phyloP scores from a whole-genome alignment of 768 basidiomycete genomes.

The Roridomyces roridus region DNA sequence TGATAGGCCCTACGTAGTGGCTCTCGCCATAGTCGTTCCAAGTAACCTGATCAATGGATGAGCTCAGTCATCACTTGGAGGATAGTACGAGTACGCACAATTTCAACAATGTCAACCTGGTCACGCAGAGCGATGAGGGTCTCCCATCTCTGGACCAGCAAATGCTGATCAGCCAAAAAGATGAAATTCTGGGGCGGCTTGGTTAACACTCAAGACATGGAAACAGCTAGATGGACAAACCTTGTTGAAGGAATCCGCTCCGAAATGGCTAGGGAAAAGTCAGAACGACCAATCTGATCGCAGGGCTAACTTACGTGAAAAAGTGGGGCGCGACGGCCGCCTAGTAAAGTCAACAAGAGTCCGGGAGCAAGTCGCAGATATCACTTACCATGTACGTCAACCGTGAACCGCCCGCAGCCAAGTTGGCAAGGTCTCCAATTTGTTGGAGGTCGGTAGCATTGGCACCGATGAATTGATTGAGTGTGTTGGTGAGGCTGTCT shows the following conservation, averaged over 20 bases:
- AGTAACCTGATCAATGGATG: slow-evolving; percentile 29
- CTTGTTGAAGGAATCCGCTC: slow-evolving; percentile 66
- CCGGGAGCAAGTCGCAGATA: too few species aligned
- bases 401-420: slow-evolving; percentile 29
- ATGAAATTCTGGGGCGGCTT: slow-evolving; percentile 85
- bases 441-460: slow-evolving; percentile 62
- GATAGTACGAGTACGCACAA: slow-evolving; percentile 41
- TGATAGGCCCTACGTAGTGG: slow-evolving; percentile 82
- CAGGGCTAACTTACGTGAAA: too few species aligned
- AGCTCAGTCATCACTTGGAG: not conserved
- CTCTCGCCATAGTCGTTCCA: slow-evolving; percentile 56
- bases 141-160: slow-evolving; percentile 75
- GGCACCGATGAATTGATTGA: slow-evolving; percentile 50
- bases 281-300: too few species aligned
- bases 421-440: slow-evolving; percentile 46
- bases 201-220: too few species aligned
- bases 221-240: too few species aligned
- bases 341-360: too few species aligned
- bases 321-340: slow-evolving; percentile 63
- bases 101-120: slow-evolving; percentile 63
- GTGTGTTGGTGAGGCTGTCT: slow-evolving; percentile 29
- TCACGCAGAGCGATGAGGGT: slow-evolving; percentile 61
- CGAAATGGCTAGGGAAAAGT: too few species aligned
- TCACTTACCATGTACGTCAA: slow-evolving; percentile 52
- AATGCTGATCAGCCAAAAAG: slow-evolving; percentile 70